Conservation (phyloP, 768 basidiomycete genomes). For the Neoboletus magnificus region DNA sequence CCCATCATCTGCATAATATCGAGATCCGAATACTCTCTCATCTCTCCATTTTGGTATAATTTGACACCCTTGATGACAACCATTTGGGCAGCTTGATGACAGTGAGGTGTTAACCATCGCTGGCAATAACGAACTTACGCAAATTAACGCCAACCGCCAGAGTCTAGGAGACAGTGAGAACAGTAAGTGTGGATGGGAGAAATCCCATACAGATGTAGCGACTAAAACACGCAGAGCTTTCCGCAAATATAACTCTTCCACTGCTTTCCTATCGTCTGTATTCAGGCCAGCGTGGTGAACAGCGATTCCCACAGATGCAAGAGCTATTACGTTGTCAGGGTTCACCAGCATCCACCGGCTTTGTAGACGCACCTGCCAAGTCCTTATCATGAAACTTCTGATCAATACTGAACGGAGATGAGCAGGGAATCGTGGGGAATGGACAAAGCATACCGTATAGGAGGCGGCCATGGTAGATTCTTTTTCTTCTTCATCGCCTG, state of each 20-base stretch:
- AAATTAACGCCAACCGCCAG: slow-evolving; percentile 96
- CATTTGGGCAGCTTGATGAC: slow-evolving; percentile 73
- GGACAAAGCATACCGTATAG: slow-evolving; percentile 42
- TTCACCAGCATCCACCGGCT: neutral
- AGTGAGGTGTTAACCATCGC: neutral
- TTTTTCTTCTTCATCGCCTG: slow-evolving; percentile 48
- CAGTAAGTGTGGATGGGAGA: neutral
- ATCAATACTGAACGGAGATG: slow-evolving; percentile 42
- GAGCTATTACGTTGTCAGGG: slow-evolving; percentile 37
- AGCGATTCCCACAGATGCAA: slow-evolving; percentile 75
- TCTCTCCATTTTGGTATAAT: slow-evolving; percentile 64
- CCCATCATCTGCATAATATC: slow-evolving; percentile 98
- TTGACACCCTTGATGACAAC: slow-evolving; percentile 93
- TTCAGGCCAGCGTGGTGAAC: slow-evolving; percentile 90
- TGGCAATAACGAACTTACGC: slow-evolving; percentile 47
- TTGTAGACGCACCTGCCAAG: slow-evolving; percentile 39
- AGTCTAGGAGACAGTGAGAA: slow-evolving; percentile 51
- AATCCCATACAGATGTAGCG: slow-evolving; percentile 70
- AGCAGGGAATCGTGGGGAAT: neutral
- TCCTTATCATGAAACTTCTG: slow-evolving; percentile 64
- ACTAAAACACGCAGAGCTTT: slow-evolving; percentile 66
- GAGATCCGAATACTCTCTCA: slow-evolving; percentile 84
- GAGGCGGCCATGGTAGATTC: slow-evolving; percentile 65
- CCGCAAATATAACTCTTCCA: slow-evolving; percentile 70
- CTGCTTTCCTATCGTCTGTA: slow-evolving; percentile 64